phyloP scores from a whole-genome alignment of 345 rosid genomes.

The Euphorbia pulcherrima region DNA sequence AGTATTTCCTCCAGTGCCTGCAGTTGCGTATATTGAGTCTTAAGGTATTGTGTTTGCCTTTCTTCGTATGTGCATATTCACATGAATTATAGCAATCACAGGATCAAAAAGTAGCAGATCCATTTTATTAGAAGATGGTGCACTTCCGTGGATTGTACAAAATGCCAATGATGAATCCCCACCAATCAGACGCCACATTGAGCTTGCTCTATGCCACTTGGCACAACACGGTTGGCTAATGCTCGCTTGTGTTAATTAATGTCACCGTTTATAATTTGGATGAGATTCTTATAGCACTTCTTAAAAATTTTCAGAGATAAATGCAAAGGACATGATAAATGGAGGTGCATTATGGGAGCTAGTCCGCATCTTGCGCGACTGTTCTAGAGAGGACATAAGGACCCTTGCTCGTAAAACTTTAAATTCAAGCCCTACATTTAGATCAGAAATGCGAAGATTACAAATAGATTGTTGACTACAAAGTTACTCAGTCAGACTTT shows the following conservation, averaged over 20 bases:
- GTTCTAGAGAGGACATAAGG: constrained; percentile 34
- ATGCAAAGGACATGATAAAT: constrained; percentile 34
- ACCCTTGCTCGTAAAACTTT: constrained; percentile 29
- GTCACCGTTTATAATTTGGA: neutral
- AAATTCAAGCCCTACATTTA: constrained; percentile 30
- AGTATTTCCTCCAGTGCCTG: neutral
- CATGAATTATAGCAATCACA: neutral
- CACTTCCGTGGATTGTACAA: constrained; percentile 36
- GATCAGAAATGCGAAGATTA: constrained; percentile 30
- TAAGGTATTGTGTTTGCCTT: neutral
- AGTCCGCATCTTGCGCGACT: constrained; percentile 32
- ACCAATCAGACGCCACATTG: constrained; percentile 37
- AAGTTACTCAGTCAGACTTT: too few relatives aligned
- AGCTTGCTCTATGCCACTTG: constrained; percentile 32
- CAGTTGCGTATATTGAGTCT: neutral
- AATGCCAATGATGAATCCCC: constrained; percentile 34
- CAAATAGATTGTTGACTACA: constrained; percentile 26
- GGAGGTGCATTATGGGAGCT: constrained; percentile 39
- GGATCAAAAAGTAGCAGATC: constrained; percentile 28
- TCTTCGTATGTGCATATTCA: neutral
- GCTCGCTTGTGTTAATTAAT: neutral
- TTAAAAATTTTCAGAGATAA: constrained; percentile 21
- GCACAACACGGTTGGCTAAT: constrained; percentile 32
- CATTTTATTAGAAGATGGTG: constrained; percentile 32
- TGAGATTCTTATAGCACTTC: neutral